phyloP scores from a whole-genome alignment of 2,329 filamentous ascomycete genomes.

The Colletotrichum graminicola region DNA sequence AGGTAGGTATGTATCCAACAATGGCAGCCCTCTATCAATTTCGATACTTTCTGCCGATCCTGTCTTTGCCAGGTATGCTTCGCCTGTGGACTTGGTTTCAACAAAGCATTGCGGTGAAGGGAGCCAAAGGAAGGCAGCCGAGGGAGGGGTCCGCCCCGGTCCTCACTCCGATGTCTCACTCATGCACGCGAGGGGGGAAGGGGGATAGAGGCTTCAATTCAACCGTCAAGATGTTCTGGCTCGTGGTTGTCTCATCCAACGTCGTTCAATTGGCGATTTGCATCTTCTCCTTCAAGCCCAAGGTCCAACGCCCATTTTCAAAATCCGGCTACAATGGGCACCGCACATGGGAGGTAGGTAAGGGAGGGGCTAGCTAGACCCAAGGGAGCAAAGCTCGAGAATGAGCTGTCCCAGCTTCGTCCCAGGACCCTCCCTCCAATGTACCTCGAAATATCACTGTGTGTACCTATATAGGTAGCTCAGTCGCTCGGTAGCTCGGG shows the following conservation, averaged over 20 bases:
- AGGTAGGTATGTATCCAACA: neutral
- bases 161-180: constrained; percentile 3
- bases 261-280: constrained; percentile 28
- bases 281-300: neutral
- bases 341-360: constrained; percentile 5
- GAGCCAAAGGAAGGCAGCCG: neutral
- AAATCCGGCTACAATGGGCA: constrained; percentile 5
- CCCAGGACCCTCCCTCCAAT: neutral
- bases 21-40: neutral
- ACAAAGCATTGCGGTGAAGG: constrained; percentile 4
- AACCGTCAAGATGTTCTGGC: constrained; percentile 4
- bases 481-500: neutral
- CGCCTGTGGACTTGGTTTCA: neutral
- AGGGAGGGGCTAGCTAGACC: constrained; percentile 24
- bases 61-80: neutral
- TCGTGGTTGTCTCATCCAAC: constrained; percentile 30
- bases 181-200: neutral
- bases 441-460: neutral
- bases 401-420: constrained; percentile 23
- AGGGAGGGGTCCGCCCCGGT: constrained; percentile 10
- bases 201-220: constrained; percentile 7
- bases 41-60: neutral
- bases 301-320: constrained; percentile 3
- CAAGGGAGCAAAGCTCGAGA: constrained; percentile 37
- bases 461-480: too few relatives aligned